Evolutionary conservation across 345 rosid genomes (phyloP).

Genomic region (Salix udensis): DNA sequence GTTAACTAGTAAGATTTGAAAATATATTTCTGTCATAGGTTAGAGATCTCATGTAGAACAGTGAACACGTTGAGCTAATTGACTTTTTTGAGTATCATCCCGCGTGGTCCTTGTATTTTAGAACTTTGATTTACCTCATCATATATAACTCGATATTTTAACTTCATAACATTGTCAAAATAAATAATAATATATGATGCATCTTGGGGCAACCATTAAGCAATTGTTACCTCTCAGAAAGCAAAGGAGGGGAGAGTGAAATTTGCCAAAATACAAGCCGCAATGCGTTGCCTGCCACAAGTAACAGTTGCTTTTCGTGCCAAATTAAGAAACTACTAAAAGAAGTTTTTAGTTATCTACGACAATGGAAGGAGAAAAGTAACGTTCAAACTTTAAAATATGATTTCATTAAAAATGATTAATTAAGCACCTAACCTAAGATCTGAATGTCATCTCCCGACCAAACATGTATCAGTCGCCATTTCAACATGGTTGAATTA

Average conservation of each 20-base stretch:
- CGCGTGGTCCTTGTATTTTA: not conserved
- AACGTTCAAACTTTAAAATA: not conserved
- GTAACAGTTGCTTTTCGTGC: not conserved
- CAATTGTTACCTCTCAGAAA: not conserved
- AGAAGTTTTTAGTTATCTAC: not conserved
- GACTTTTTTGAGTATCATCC: not conserved
- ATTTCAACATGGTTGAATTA: not conserved
- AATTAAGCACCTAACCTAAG: not conserved
- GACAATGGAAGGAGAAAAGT: not conserved
- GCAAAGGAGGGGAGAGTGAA: not conserved
- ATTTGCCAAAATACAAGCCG: not conserved
- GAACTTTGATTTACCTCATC: not conserved
- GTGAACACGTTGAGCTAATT: not conserved
- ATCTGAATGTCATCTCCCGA: not conserved
- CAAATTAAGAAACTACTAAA: not conserved
- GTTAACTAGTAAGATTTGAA: too few relatives aligned
- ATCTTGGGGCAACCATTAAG: not conserved
- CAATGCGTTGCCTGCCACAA: not conserved
- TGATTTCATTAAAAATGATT: not conserved
- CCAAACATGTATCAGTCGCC: not conserved
- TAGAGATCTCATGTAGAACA: not conserved
- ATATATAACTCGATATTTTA: too few relatives aligned
- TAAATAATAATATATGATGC: not conserved
- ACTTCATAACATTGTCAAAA: too few relatives aligned
- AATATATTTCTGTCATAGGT: not conserved